Evolutionary conservation across 305 asterid genomes (phyloP).

Genomic region (Solanum hybrid): DNA sequence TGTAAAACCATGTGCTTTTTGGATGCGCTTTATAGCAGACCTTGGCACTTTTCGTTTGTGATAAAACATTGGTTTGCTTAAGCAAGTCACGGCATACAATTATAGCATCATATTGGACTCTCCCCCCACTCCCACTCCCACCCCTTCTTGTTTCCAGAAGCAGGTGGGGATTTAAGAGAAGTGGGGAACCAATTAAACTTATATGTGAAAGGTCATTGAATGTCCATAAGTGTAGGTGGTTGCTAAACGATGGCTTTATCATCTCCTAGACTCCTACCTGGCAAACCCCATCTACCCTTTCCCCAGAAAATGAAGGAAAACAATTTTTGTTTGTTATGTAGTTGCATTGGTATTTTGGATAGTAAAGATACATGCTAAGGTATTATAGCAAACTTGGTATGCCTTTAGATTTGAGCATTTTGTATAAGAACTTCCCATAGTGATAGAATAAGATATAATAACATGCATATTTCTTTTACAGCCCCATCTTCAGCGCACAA

Average conservation of each 20-base stretch:
- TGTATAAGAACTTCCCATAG: not conserved
- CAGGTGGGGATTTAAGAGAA: not conserved
- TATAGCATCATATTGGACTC: not conserved
- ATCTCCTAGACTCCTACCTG: not conserved
- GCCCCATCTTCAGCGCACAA: constrained; percentile 97
- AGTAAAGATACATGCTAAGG: not conserved
- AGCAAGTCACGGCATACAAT: not conserved
- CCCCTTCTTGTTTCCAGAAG: not conserved
- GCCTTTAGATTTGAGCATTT: constrained; percentile 1
- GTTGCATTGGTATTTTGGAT: not conserved
- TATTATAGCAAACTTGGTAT: not conserved
- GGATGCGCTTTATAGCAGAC: not conserved
- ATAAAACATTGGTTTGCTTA: not conserved
- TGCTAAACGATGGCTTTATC: not conserved
- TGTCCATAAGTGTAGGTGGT: not conserved
- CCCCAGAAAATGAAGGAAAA: not conserved
- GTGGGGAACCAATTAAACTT: not conserved
- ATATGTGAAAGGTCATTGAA: not conserved
- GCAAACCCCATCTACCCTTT: not conserved
- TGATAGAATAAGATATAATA: constrained; percentile 9
- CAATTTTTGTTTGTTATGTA: not conserved
- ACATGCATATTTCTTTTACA: constrained; percentile 26
- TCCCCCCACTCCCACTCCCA: not conserved
- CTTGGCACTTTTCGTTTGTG: not conserved
- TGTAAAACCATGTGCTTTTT: not conserved